These are phyloP conservation scores for Spiraea crenata DNA, from an alignment of 331 rosid species.

Conservation along the genomic window DNA sequence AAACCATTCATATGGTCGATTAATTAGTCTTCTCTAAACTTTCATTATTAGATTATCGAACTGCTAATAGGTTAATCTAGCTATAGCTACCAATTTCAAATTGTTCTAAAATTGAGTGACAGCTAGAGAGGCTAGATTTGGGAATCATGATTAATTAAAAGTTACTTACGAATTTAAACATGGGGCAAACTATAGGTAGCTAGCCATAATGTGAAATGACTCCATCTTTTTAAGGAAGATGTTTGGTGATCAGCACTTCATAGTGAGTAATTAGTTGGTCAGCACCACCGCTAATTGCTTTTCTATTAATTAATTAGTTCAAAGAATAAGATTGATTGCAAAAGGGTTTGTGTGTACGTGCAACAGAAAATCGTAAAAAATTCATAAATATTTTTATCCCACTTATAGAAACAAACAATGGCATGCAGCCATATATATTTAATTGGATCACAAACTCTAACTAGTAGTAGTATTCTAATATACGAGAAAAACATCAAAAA, in stretches of 20 bases:
- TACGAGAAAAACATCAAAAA: no score
- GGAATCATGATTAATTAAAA: not conserved
- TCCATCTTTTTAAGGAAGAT: conserved; percentile 31
- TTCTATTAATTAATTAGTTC: not conserved
- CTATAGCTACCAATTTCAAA: no score
- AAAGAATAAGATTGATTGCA: not conserved
- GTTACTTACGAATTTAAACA: not conserved
- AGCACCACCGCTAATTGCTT: conserved; percentile 13
- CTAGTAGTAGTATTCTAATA: no score
- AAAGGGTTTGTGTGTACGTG: not conserved
- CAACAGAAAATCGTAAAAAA: not conserved
- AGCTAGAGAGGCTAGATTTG: conserved; percentile 6
- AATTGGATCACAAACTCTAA: no score
- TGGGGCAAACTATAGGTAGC: not conserved
- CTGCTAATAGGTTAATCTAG: no score
- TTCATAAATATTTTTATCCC: not conserved
- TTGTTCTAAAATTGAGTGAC: conserved; percentile 1
- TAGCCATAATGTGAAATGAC: not conserved
- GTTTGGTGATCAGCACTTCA: conserved; percentile 14
- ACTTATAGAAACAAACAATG: not conserved
- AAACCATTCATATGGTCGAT: no score
- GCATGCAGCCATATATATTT: not conserved
- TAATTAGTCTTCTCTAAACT: no score
- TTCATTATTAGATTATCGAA: no score
- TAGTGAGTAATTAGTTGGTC: conserved; percentile 17